Evolutionary conservation across 108 stramenopile genomes (phyloP).

Genomic region (Mayamaea pseudoterrestris): DNA sequence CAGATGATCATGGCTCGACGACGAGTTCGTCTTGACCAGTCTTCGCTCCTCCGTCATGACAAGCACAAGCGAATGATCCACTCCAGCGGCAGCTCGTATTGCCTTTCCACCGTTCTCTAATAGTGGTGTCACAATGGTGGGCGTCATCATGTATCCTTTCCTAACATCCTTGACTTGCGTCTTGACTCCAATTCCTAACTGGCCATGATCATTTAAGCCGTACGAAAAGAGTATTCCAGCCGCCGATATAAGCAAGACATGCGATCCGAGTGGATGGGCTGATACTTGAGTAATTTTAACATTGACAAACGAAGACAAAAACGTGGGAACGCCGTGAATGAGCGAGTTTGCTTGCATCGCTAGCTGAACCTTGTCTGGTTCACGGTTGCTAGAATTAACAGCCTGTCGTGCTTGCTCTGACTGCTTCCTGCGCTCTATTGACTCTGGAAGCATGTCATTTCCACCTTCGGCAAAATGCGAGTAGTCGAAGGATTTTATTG

Average conservation of each 20-base stretch:
- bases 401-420: background rate
- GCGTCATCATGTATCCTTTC: conserved; percentile 13
- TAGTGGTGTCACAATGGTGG: conserved; percentile 64
- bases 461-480: conserved; percentile 25
- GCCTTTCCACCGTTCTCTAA: conserved; percentile 78
- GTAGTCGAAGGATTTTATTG: conserved; percentile 48
- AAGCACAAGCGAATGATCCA: conserved; percentile 66
- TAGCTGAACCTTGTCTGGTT: background rate
- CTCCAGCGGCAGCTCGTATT: conserved; percentile 63
- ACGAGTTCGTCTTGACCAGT: conserved; percentile 17
- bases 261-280: conserved; percentile 66
- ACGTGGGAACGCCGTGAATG: conserved; percentile 62
- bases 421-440: background rate
- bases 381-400: background rate
- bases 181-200: conserved; percentile 53
- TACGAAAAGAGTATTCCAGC: conserved; percentile 67
- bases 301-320: conserved; percentile 45
- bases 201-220: conserved; percentile 65
- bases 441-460: conserved; percentile 20
- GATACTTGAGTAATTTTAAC: conserved; percentile 56
- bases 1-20: background rate
- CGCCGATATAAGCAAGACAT: conserved; percentile 65
- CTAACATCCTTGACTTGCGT: conserved; percentile 2
- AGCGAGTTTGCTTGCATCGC: background rate
- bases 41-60: conserved; percentile 53